phyloP scores from a whole-genome alignment of 2,329 filamentous ascomycete genomes.

The Cercospora sp. region DNA sequence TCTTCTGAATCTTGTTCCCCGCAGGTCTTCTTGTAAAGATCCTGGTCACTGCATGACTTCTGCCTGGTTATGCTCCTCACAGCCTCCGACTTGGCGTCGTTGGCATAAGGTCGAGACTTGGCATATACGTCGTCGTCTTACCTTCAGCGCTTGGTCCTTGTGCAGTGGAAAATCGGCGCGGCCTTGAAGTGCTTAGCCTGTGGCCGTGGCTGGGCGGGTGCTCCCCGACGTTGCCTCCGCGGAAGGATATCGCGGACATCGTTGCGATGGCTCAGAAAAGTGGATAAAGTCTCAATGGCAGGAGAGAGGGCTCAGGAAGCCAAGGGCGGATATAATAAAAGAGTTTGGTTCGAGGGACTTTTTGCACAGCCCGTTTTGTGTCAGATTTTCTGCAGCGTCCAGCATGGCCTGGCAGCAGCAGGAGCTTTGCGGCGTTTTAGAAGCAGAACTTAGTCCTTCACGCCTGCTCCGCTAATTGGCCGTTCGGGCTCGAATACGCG shows the following conservation, averaged over 20 bases:
- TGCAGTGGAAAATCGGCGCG: conserved; percentile 25
- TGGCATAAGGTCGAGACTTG: conserved; percentile 4
- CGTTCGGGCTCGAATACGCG: not conserved
- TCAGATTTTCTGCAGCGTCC: not conserved
- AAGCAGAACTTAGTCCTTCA: not conserved
- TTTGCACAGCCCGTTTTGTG: not conserved
- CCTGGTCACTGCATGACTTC: conserved; percentile 1
- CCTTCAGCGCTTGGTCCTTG: conserved; percentile 27
- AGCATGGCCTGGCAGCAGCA: not conserved
- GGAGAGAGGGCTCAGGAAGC: not conserved
- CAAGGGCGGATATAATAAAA: not conserved
- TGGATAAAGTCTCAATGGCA: not conserved
- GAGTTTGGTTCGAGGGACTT: not conserved
- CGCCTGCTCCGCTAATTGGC: not conserved
- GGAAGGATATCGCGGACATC: conserved; percentile 12
- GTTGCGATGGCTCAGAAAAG: not conserved
- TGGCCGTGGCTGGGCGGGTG: conserved; percentile 12
- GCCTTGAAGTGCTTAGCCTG: conserved; percentile 8
- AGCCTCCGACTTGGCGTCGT: not conserved
- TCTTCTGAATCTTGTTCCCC: not conserved
- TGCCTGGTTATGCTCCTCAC: not conserved
- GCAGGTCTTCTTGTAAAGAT: not conserved
- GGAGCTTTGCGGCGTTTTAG: not conserved
- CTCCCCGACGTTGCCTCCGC: conserved; percentile 11
- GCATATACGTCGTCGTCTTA: conserved; percentile 16